A percentile compares a stretch with the other conserved stretches of the same genome.
Evolutionary conservation across 2,329 filamentous ascomycete species (phyloP).

Genomic region (Remersonia thermophila): DNA sequence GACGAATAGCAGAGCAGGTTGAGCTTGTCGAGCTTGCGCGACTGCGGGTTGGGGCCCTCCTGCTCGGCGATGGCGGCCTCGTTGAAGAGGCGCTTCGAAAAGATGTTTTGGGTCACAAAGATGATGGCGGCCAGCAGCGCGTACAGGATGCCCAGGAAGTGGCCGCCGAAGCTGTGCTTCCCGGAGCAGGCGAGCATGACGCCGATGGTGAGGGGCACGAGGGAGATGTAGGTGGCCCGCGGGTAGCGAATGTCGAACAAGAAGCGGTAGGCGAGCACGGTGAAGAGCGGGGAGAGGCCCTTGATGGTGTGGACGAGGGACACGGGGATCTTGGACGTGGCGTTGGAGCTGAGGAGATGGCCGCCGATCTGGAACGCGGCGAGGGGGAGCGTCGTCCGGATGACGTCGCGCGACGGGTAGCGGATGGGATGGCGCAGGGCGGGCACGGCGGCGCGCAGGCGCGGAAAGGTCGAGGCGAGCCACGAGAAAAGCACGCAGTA

Average conservation of each 20-base stretch:
- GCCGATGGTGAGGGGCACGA: conserved; percentile 84
- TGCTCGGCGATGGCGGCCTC: conserved; percentile 77
- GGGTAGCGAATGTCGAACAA: conserved; percentile 85
- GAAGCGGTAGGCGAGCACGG: conserved; percentile 81
- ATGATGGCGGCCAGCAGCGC: conserved; percentile 83
- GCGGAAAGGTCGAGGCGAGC: conserved; percentile 60
- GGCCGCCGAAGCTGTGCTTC: conserved; percentile 62
- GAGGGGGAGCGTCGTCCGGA: conserved; percentile 78
- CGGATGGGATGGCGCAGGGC: conserved; percentile 77
- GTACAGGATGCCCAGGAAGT: conserved; percentile 80
- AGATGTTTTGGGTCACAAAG: conserved; percentile 97
- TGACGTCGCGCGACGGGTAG: conserved; percentile 65
- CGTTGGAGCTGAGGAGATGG: conserved; percentile 86
- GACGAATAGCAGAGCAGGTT: conserved; percentile 97
- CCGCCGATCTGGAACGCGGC: conserved; percentile 88
- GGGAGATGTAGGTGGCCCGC: conserved; percentile 70
- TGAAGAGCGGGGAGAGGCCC: conserved; percentile 89
- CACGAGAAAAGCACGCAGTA: conserved; percentile 75
- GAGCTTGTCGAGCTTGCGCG: conserved; percentile 85
- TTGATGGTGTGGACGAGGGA: conserved; percentile 98
- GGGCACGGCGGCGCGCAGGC: conserved; percentile 58
- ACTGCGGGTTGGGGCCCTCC: conserved; percentile 49
- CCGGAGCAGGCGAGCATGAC: conserved; percentile 94
- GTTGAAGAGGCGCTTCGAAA: conserved; percentile 96
- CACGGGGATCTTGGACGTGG: conserved; percentile 88